A percentile compares a stretch with the other conserved stretches of the same genome.
Conservation (phyloP, 1,284 basidiomycete genomes). For the Ustilago crameri region DNA sequence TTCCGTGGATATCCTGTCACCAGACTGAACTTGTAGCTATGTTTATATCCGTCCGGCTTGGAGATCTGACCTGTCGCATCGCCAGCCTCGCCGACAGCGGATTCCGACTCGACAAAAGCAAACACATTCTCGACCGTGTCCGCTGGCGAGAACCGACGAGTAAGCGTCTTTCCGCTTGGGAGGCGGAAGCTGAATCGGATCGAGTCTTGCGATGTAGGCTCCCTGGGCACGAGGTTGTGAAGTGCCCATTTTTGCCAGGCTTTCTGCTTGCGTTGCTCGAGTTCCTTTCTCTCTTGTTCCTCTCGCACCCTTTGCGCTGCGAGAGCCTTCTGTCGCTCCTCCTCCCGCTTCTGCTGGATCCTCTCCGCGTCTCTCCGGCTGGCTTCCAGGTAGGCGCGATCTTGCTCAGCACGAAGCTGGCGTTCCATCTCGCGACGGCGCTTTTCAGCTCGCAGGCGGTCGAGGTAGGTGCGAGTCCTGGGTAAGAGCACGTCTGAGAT, state of each 20-base stretch:
- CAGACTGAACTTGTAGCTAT: constrained; percentile 53
- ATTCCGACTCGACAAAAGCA: constrained; percentile 55
- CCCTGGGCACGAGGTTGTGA: constrained; percentile 45
- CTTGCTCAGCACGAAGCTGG: constrained; percentile 55
- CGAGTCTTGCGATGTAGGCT: constrained; percentile 22
- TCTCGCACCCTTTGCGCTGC: constrained; percentile 26
- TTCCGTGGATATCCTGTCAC: constrained; percentile 59
- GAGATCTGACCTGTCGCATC: neutral
- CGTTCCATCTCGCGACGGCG: constrained; percentile 53
- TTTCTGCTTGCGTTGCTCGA: constrained; percentile 22
- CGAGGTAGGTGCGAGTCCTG: constrained; percentile 49
- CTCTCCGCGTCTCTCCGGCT: constrained; percentile 50
- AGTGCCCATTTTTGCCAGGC: constrained; percentile 61
- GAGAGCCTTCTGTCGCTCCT: constrained; percentile 33
- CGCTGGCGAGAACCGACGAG: constrained; percentile 33
- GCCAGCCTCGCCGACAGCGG: constrained; percentile 2
- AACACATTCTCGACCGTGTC: constrained; percentile 51
- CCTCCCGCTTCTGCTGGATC: constrained; percentile 40
- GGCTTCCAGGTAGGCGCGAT: constrained; percentile 58
- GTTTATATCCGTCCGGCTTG: constrained; percentile 42
- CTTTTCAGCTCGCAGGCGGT: constrained; percentile 49
- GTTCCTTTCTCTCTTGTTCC: constrained; percentile 22
- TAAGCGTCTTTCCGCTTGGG: constrained; percentile 53
- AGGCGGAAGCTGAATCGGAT: constrained; percentile 55
- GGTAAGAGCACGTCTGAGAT: constrained; percentile 58